Evolutionary conservation across 2,329 filamentous ascomycete genomes (phyloP), one percentile per base, ranked within the genome.

Genomic region (Aspergillus sergii): DNA sequence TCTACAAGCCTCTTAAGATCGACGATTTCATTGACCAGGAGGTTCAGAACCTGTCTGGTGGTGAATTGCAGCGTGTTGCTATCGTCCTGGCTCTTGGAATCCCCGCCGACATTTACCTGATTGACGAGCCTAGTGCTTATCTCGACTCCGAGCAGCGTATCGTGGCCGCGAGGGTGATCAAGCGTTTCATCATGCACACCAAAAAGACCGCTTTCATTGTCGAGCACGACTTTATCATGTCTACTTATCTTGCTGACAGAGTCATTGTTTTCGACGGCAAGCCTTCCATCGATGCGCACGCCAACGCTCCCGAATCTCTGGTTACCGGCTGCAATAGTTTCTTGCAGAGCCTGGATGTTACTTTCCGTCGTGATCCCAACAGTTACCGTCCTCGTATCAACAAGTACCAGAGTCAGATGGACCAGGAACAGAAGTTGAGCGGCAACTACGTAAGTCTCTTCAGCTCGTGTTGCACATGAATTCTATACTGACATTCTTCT

Each of bases 181-280:
- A 99, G 86, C 91, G 95, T 70, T 99, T 96, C 86, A 99, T 99
- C 81, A 99, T 99, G 95, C 94, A 99, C 85, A 90, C 93, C 73
- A 98, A 98, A 89, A 98, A 98, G 88, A 99, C 95, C 0, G 95
- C 95, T 57, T 99, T 99, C 79, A 89, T 99, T 71, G 94, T 99
- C 78, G 95, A 99, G 89, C 95, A 99, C 91, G 95, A 99, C 86
- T 98, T 99, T 84, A 97, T 98, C 84, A 97, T 98, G 94, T 88
- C 88, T 46, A 91, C 88, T 50, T 91, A 91, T 75, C 85, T 91
- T 54, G 88, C 95, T 53, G 96, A 99, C 76, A 92, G 95, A 70
- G 95, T 99, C 79, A 99, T 99, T 75, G 95, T 99, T 75, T 99
- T 99, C 75, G 95, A 98, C 76, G 95, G 96, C 72, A 77, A 96